Evolutionary conservation across 768 basidiomycete species (phyloP), one percentile per base, ranked within the genome.

Genomic region (Rossbeevera mucosa): DNA sequence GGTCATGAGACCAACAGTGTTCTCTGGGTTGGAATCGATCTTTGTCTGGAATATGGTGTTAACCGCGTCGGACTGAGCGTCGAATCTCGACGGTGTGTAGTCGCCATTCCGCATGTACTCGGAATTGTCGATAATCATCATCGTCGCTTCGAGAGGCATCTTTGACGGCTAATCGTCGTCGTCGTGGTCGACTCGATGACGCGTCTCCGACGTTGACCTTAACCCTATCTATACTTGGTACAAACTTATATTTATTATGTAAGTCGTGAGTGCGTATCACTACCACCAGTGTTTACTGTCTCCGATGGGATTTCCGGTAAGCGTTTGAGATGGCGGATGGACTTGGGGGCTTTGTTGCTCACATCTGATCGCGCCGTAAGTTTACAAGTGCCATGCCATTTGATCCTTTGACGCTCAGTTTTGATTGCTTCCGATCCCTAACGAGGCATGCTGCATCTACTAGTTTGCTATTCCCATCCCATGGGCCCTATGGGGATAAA

Each of bases 101-200:
- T 94, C 93, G 11, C 93, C 92, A 65, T 96, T 95, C 52, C 94
- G 83, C 87, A 96, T 96, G 72, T 87, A 94, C 71, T 94, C 92
- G 2, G 93, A 96, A 69, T 97, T 97, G 81, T 99, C 96, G 55
- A 98, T 85, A 13, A 99, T 77, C 75, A 98, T 84, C 85, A 99
- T 94, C 21, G 94, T 95, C 36, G 95, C 94, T 83, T 99, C 94
- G 65, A 96, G 81, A 60, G 92, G 91, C 93, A 96, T 96, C 52
- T 83, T 76, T 59, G 33, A 29, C 38, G 53, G 43, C 41, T 56
- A 54, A 58, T 57, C 44, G 47, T 43, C 4, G 63, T 55, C 59
- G 59, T 59, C 43, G 47, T 41, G 4, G 64, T 53, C 33, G 33
- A n/a, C 4, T 18, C 52, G 64, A 55, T 66, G 65, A 68, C 65